Base-by-base conservation (phyloP, 1,284 basidiomycete genomes). In the Singerocomus rubriflavus region DNA sequence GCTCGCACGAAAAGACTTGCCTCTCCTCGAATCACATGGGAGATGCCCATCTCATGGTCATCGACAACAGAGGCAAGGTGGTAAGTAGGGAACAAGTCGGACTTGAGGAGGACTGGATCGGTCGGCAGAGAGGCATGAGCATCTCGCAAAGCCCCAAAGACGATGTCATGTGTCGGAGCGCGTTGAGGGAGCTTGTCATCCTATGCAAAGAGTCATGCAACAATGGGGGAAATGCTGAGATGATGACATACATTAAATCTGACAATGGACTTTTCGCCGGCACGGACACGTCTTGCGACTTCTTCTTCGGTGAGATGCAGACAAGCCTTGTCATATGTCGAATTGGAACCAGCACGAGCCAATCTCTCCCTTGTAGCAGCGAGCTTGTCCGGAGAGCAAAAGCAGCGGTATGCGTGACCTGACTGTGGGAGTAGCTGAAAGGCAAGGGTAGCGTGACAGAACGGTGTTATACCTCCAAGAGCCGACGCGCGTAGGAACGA, bases 21-120 rank as follows among this genome's bases (percentile, higher is more conserved):
- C 77, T 98, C 96, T 37, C 97, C 97, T 17, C 97, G 82, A 1
- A 99, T 72, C 3, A 99, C 95, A 69, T 99, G 96, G 0, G 93
- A 92, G 39, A 99, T 93, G 1, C 84, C 84, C 97, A 99, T 99
- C 59, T 88, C 83, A 61, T 93, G 84, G 70, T 99, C 97, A 58
- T 99, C 97, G 0, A 97, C 91, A 0, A 99, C 91, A 30, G 85
- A 95, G 0, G 97, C 96, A 2, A 99, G 81, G 58, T 99, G 97
- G 65, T 99, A 99, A 0, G 97, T 99, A 1, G 97, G 97, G 68
- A 90, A 96, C 0, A 83, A 76, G 66, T 99, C 95, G 1, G 88
- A 87, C 70, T 99, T 99, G 57, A 98, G 74, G 2, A 99, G 73
- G 46, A 99, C 83, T 11, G 94, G 93, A 66, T 99, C 96, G 30